These are phyloP conservation scores for Neurospora sp. DNA, from an alignment of 2,329 filamentous ascomycete species.

Conservation along the genomic window DNA sequence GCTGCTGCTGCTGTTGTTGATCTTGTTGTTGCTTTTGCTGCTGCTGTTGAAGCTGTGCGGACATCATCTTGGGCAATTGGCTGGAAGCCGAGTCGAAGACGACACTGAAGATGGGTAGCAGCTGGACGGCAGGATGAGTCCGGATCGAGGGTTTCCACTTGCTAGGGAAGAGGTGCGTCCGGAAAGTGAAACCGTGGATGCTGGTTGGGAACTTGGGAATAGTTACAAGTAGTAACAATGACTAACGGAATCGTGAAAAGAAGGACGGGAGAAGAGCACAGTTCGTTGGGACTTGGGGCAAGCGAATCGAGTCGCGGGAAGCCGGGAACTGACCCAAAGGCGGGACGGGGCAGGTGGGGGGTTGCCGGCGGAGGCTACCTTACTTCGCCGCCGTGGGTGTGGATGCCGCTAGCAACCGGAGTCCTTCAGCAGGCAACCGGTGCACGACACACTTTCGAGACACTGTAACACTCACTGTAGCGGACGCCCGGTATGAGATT, in stretches of 20 bases:
- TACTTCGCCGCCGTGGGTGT: background rate
- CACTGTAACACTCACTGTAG: background rate
- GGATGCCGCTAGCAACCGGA: background rate
- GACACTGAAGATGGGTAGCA: background rate
- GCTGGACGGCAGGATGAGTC: background rate
- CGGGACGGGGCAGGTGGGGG: background rate
- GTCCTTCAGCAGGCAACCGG: background rate
- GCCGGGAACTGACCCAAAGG: background rate
- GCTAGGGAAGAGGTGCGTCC: background rate
- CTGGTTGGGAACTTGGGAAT: background rate
- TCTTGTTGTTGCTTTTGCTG: constrained; percentile 5
- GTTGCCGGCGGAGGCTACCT: background rate
- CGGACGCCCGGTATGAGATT: background rate
- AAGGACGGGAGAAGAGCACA: background rate
- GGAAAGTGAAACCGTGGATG: background rate
- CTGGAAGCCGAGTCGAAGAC: background rate
- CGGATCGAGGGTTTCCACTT: background rate
- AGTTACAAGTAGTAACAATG: background rate
- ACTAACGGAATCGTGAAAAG: background rate
- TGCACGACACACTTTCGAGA: background rate
- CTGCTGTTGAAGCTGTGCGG: constrained; percentile 15
- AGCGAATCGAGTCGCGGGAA: background rate
- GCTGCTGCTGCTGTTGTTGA: background rate
- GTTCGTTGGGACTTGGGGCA: background rate
- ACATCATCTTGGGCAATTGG: constrained; percentile 14